Evolutionary conservation across 306 rosid genomes (phyloP).

Genomic region (Gastrolobium villosum): DNA sequence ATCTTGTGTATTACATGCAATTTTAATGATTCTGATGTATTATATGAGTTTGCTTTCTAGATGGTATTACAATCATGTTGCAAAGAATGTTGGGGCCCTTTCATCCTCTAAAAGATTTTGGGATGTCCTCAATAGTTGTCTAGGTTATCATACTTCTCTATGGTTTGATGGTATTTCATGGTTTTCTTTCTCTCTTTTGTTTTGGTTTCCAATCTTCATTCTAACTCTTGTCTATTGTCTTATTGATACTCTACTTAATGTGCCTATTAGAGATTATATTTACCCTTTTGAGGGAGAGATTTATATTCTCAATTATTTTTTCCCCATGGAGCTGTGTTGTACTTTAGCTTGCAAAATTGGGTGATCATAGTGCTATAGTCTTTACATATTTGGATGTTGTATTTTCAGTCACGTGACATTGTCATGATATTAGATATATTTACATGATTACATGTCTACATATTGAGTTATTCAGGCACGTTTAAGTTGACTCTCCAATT

Average conservation of each 20-base stretch:
- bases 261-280: neutral
- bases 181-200: conserved; percentile 17
- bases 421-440: conserved; percentile 37
- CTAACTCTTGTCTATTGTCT: neutral
- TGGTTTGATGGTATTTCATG: conserved; percentile 20
- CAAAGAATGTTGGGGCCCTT: neutral
- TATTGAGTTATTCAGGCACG: conserved; percentile 72
- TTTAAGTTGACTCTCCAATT: conserved; percentile 91
- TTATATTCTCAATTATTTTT: conserved; percentile 5
- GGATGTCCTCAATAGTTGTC: conserved; percentile 22
- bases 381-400: conserved; percentile 24
- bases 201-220: neutral
- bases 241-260: neutral
- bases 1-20: conserved; percentile 19
- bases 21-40: neutral
- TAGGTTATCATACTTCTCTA: neutral
- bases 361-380: conserved; percentile 17
- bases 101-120: conserved; percentile 10
- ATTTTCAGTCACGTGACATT: conserved; percentile 30
- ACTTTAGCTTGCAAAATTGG: neutral
- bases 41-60: conserved; percentile 6
- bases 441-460: conserved; percentile 31
- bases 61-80: conserved; percentile 34
- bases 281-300: neutral
- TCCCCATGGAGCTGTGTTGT: neutral